Evolutionary conservation across 352 stramenopile species (phyloP).

Genomic region (Globisporangium mamillatum): DNA sequence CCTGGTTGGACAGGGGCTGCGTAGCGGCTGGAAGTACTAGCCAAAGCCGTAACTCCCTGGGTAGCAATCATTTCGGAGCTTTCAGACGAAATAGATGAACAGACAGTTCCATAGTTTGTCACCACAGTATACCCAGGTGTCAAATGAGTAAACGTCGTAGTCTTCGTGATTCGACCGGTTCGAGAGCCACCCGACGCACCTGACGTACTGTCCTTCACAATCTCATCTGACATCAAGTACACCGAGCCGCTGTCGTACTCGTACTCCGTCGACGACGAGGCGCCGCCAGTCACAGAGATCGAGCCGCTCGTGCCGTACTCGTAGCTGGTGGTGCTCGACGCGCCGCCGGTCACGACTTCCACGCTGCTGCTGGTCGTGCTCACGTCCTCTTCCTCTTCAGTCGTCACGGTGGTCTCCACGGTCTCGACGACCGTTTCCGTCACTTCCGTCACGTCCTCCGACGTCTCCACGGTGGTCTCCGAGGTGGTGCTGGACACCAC

Average conservation of each 20-base stretch:
- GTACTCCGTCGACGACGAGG: slow-evolving; percentile 6
- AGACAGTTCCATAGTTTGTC: neutral
- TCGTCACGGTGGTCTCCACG: too few relatives aligned
- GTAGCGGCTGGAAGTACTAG: neutral
- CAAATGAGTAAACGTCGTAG: neutral
- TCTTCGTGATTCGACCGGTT: neutral
- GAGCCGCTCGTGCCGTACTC: neutral
- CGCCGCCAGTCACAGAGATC: neutral
- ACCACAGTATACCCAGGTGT: neutral
- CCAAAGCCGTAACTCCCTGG: too few relatives aligned
- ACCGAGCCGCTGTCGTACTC: slow-evolving; percentile 11
- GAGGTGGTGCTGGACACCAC: too few relatives aligned
- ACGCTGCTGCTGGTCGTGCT: neutral
- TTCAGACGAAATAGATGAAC: neutral
- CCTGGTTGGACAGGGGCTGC: neutral
- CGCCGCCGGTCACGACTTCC: neutral
- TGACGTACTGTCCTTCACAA: neutral
- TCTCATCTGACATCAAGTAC: too few relatives aligned
- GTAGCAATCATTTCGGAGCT: neutral
- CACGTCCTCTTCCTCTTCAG: too few relatives aligned
- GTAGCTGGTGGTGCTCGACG: neutral
- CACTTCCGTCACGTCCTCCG: too few relatives aligned
- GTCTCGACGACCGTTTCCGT: too few relatives aligned
- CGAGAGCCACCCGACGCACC: neutral
- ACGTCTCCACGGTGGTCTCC: too few relatives aligned